These are phyloP conservation scores for Zygotorulaspora danielsina DNA, from an alignment of 805 yeast genomes.

Conservation along the genomic window DNA sequence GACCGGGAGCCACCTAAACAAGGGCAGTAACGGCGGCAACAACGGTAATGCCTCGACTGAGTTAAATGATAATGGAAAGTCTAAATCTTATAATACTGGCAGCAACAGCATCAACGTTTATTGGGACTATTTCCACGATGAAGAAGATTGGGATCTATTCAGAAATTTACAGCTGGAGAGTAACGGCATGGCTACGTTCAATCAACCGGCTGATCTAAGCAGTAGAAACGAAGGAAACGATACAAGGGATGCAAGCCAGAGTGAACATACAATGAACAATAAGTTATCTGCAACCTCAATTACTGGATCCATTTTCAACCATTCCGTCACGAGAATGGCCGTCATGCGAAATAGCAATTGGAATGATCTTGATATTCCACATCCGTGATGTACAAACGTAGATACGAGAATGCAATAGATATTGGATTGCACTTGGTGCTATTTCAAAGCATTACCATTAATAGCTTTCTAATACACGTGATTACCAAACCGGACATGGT, in stretches of 20 bases:
- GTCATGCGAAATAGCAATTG: conserved; percentile 17
- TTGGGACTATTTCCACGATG: conserved; percentile 34
- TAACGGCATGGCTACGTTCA: conserved; percentile 25
- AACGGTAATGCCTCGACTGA: conserved; percentile 7
- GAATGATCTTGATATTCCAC: conserved; percentile 16
- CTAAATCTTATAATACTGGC: conserved; percentile 7
- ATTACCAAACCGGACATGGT: too few relatives aligned
- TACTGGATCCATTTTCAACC: conserved; percentile 20
- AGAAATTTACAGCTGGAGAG: conserved; percentile 24
- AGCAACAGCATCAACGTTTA: conserved; percentile 17
- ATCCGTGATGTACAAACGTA: conserved; percentile 7
- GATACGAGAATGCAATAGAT: too few relatives aligned
- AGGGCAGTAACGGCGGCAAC: conserved; percentile 9
- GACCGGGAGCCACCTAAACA: conserved; percentile 10
- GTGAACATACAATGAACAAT: background rate
- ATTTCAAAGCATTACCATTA: too few relatives aligned
- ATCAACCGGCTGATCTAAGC: conserved; percentile 8
- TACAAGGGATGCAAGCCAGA: conserved; percentile 1
- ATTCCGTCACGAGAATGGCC: conserved; percentile 14
- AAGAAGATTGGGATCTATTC: conserved; percentile 32
- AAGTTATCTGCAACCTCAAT: conserved; percentile 6
- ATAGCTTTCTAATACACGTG: too few relatives aligned
- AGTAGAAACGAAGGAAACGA: conserved; percentile 2
- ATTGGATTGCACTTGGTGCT: too few relatives aligned
- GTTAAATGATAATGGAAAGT: conserved; percentile 3